These are phyloP conservation scores for Eutypella sp. DNA, from an alignment of 2,329 filamentous ascomycete genomes.

Conservation along the genomic window DNA sequence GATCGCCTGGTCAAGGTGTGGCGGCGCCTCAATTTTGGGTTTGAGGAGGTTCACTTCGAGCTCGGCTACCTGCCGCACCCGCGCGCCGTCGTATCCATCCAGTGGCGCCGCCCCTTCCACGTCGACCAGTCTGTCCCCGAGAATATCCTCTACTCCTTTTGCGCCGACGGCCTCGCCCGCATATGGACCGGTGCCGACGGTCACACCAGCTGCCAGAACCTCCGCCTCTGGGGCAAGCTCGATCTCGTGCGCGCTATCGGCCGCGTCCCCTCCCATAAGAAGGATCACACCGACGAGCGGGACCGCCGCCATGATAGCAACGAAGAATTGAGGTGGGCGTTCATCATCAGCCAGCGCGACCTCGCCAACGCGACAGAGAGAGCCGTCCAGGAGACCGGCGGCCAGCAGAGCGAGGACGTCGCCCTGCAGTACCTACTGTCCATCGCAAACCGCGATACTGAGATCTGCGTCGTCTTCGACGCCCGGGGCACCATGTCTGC, in stretches of 20 bases:
- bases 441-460: constrained; percentile 77
- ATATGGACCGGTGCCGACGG: constrained; percentile 79
- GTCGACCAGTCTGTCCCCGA: constrained; percentile 67
- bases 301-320: no score
- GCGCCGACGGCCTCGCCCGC: constrained; percentile 71
- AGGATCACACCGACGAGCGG: no score
- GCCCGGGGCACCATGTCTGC: constrained; percentile 82
- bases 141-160: constrained; percentile 87
- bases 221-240: constrained; percentile 77
- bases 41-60: constrained; percentile 81
- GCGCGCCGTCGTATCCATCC: constrained; percentile 69
- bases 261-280: constrained; percentile 21
- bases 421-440: constrained; percentile 81
- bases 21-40: constrained; percentile 79
- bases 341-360: constrained; percentile 77
- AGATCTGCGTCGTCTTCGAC: constrained; percentile 83
- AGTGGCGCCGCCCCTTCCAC: constrained; percentile 79
- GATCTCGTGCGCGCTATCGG: constrained; percentile 70
- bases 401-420: constrained; percentile 58
- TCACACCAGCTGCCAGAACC: constrained; percentile 62
- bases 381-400: constrained; percentile 59
- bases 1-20: constrained; percentile 90
- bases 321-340: constrained; percentile 58
- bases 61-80: constrained; percentile 88
- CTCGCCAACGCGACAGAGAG: constrained; percentile 73